Conservation (phyloP, 1,284 basidiomycete genomes). For the Heliocybe sulcata region DNA sequence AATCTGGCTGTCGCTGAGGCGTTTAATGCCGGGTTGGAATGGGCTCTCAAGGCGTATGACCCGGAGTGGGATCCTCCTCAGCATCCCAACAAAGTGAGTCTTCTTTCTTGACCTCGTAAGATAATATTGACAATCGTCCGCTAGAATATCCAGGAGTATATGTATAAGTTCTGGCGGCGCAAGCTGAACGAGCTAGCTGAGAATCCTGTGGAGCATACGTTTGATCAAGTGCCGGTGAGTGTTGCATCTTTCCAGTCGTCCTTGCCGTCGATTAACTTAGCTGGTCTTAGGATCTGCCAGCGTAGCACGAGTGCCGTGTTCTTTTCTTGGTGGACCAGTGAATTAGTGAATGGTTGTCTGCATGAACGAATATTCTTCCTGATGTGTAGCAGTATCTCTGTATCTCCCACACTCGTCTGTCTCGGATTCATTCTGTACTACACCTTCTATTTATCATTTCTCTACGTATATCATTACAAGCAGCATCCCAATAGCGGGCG, state of each 20-base stretch:
- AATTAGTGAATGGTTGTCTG: too few relatives aligned
- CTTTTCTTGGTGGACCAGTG: too few relatives aligned
- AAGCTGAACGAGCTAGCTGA: not conserved
- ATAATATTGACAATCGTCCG: not conserved
- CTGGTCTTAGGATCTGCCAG: not conserved
- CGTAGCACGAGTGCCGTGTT: too few relatives aligned
- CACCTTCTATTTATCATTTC: too few relatives aligned
- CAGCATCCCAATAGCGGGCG: too few relatives aligned
- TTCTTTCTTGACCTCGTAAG: not conserved
- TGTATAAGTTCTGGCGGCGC: not conserved
- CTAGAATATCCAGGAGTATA: not conserved
- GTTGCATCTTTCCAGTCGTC: not conserved
- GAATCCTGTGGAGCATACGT: not conserved
- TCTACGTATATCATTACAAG: too few relatives aligned
- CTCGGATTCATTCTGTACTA: too few relatives aligned
- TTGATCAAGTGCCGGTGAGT: not conserved
- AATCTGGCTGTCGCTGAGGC: not conserved
- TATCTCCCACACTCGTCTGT: too few relatives aligned
- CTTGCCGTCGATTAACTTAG: not conserved
- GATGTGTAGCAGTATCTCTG: too few relatives aligned
- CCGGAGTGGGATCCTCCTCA: not conserved
- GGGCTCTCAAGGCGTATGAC: not conserved
- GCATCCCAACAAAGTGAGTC: not conserved
- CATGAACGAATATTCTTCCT: too few relatives aligned
- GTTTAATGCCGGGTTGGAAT: not conserved